phyloP scores from a whole-genome alignment of 371 early-diverging fungal genomes.

The Chytridium lagenaria region DNA sequence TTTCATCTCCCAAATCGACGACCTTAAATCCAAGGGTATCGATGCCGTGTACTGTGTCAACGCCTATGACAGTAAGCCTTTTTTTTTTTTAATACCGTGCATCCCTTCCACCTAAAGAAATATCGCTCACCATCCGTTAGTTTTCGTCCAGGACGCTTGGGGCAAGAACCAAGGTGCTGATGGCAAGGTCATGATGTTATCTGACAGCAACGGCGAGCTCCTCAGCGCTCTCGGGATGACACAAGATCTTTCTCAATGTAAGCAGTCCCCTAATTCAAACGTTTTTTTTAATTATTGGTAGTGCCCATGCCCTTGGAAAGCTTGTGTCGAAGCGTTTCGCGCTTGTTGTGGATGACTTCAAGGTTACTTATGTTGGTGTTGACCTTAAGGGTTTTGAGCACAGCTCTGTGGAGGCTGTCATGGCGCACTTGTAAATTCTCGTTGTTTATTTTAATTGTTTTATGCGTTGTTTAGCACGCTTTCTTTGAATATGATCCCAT shows the following conservation, averaged over 20 bases:
- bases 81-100: too few species aligned
- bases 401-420: slow-evolving; percentile 56
- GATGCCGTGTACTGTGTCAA: slow-evolving; percentile 70
- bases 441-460: too few species aligned
- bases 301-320: slow-evolving; percentile 11
- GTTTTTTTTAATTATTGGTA: background rate
- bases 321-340: slow-evolving; percentile 70
- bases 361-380: slow-evolving; percentile 76
- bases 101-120: too few species aligned
- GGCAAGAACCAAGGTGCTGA: slow-evolving; percentile 61
- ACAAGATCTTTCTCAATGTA: slow-evolving; percentile 58
- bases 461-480: too few species aligned
- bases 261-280: background rate
- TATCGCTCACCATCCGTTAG: too few species aligned
- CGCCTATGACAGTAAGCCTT: slow-evolving; percentile 67
- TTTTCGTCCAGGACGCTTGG: slow-evolving; percentile 73
- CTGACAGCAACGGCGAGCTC: slow-evolving; percentile 70
- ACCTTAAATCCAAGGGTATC: slow-evolving; percentile 68
- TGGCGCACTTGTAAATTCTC: slow-evolving; percentile 63
- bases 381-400: slow-evolving; percentile 58
- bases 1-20: slow-evolving; percentile 64
- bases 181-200: slow-evolving; percentile 60
- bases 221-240: slow-evolving; percentile 67
- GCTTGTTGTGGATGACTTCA: slow-evolving; percentile 67
- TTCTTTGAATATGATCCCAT: too few species aligned